Base-by-base conservation (phyloP, 495 filamentous ascomycete species). In the Penicillium steckii region DNA sequence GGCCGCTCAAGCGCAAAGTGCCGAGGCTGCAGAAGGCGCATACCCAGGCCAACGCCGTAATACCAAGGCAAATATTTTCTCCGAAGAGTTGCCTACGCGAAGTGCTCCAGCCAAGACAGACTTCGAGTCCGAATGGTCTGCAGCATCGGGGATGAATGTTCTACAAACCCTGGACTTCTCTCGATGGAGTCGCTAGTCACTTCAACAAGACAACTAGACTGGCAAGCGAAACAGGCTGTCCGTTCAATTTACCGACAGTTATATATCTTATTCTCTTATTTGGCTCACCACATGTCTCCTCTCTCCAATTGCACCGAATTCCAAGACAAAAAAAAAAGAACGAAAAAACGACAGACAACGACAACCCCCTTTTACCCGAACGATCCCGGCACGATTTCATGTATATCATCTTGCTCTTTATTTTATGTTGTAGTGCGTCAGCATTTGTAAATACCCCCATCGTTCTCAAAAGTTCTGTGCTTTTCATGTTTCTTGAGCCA, bases 31-130 rank as follows among this genome's bases (percentile, higher is more conserved):
- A 8, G 74, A 77, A 52, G 69, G 66, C 1, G 60, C 70, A 10
- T 76, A 76, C 38, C 68, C 72, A 13, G 65, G 65, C 18, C 67
- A 68, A 32, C 71, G 74, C n/a, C 74, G 74, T 40, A 76, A 72
- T 52, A 77, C 74, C 0, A 73, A 75, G 38, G 53, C 71, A 38
- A 77, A 70, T 25, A 76, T 76, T 24, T 72, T 70, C 57, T 72
- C 69, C 9, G 72, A 76, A 43, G 74, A 77, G 42, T 27, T 70
- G 1, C 66, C 70, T 2, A 52, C 67, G 17, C 66, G 67, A 23
- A 52, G 45, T 25, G 46, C 67, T 19, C 48, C 59, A 2, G 49
- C 56, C 7, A 61, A 50, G 24, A 62, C 67, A 13, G 72, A 76
- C 37, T 62, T 69, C 44, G 59, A 64, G 15, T 62, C 65, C 1